A percentile compares a stretch with the other conserved stretches of the same genome.
Evolutionary conservation across 768 basidiomycete species (phyloP).

Genomic region (Calocera viscosa): DNA sequence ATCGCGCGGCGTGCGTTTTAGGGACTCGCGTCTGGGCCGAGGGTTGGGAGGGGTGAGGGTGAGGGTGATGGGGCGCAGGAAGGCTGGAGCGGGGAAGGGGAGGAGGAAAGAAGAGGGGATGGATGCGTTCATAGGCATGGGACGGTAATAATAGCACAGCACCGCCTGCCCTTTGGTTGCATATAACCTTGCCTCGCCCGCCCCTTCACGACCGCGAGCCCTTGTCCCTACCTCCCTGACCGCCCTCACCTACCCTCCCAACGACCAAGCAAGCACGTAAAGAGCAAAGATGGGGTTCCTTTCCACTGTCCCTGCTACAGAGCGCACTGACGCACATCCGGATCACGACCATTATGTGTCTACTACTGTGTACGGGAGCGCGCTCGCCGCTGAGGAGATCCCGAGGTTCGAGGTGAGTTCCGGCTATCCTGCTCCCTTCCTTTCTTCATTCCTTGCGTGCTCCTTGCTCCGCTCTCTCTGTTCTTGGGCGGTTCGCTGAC

Average conservation of each 20-base stretch:
- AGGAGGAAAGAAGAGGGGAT: too few relatives aligned
- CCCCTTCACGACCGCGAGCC: not conserved
- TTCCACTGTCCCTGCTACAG: not conserved
- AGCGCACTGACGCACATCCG: not conserved
- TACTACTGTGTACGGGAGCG: slow-evolving; percentile 16
- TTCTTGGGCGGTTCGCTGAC: too few relatives aligned
- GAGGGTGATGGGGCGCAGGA: too few relatives aligned
- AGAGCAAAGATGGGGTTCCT: slow-evolving; percentile 1
- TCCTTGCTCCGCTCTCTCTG: too few relatives aligned
- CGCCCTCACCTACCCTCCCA: not conserved
- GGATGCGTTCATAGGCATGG: too few relatives aligned
- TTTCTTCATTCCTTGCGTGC: not conserved
- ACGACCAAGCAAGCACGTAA: too few relatives aligned
- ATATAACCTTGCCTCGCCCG: not conserved
- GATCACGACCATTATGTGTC: slow-evolving; percentile 8
- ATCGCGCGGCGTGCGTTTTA: too few relatives aligned
- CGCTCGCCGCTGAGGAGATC: slow-evolving; percentile 12
- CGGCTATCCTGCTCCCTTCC: not conserved
- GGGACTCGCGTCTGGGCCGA: too few relatives aligned
- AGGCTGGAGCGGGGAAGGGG: too few relatives aligned
- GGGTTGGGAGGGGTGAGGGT: too few relatives aligned
- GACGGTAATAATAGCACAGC: not conserved
- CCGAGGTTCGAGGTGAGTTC: slow-evolving; percentile 15
- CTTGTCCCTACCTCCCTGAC: not conserved
- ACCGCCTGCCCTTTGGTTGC: not conserved